Evolutionary conservation across 139 green algal genomes (phyloP).

Genomic region (Trebouxia sp.): DNA sequence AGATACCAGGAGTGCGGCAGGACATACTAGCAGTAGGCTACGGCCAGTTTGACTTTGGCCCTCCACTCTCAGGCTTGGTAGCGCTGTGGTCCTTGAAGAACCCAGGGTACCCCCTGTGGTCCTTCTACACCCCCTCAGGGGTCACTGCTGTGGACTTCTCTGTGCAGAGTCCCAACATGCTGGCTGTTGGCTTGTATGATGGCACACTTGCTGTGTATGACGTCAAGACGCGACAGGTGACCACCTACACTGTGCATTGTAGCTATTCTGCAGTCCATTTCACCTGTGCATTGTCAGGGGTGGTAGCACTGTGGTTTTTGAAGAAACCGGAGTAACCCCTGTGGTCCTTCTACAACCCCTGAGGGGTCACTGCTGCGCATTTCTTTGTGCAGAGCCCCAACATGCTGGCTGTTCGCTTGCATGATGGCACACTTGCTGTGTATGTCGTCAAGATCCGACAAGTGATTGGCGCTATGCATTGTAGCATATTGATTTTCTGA

Average conservation of each 20-base stretch:
- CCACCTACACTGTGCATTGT: conserved; percentile 35
- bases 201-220: conserved; percentile 75
- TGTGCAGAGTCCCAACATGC: conserved; percentile 48
- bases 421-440: too few species aligned
- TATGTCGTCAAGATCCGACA: too few species aligned
- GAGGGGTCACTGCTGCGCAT: too few species aligned
- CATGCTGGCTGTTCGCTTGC: too few species aligned
- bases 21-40: conserved; percentile 32
- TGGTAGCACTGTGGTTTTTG: too few species aligned
- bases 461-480: too few species aligned
- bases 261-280: too few species aligned
- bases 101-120: conserved; percentile 74
- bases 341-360: too few species aligned
- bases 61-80: conserved; percentile 53
- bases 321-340: too few species aligned
- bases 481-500: too few species aligned
- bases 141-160: conserved; percentile 80
- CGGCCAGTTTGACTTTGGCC: conserved; percentile 33
- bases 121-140: conserved; percentile 57
- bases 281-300: too few species aligned
- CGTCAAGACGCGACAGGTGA: conserved; percentile 52
- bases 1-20: background rate
- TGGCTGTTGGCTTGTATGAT: conserved; percentile 73
- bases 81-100: conserved; percentile 86
- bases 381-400: too few species aligned